Base-by-base conservation (phyloP, 2,329 filamentous ascomycete species). In the Ophiocordyceps unilateralis region DNA sequence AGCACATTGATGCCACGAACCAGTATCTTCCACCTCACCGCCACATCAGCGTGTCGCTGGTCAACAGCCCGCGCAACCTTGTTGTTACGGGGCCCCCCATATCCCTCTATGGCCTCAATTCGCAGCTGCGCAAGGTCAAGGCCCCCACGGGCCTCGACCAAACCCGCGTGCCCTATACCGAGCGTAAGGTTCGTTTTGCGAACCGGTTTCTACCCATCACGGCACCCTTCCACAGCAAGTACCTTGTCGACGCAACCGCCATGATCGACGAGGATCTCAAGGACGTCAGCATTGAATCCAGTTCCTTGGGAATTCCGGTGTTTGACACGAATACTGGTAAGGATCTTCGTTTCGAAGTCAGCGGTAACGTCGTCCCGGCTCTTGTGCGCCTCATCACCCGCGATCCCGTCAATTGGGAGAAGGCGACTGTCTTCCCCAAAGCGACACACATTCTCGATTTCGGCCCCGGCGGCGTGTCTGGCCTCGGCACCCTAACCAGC, bases 151-250 rank as follows among this genome's bases (percentile, higher is more conserved):
- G 93, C 38, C 71, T 98, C 34, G 91, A 98, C 57, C 93, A 98
- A 65, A 94, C 83, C 51, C 78, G 88, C 46, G 81, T 96, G 43
- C 93, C 93, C 7, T 87, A 86, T 68, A 96, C 89, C 0, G 81
- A 98, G 65, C 83, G 91, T 53, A 98, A 98, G 67, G 74, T 95
- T 44, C 86, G 91, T 55, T 98, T 98, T 53, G 85, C 86, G 48
- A 95, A 95, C 68, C 82, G 91, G 47, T 98, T 98, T 70, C 68
- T 98, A 47, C 93, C 91, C 40, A 98, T 98, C 61, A 95, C 89
- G 1, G 87, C 91, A 10, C 93, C 91, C 5, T 98, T 98, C 73
- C 91, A 98, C 71, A 98, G 91, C 72, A 81, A 86, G 47, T 95
- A 96, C 58, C 77, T 98, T 15, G 69, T 73, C 21, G 79, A 87